Conservation (phyloP, 257 asterid species). For the Anisodus tanguticus region DNA sequence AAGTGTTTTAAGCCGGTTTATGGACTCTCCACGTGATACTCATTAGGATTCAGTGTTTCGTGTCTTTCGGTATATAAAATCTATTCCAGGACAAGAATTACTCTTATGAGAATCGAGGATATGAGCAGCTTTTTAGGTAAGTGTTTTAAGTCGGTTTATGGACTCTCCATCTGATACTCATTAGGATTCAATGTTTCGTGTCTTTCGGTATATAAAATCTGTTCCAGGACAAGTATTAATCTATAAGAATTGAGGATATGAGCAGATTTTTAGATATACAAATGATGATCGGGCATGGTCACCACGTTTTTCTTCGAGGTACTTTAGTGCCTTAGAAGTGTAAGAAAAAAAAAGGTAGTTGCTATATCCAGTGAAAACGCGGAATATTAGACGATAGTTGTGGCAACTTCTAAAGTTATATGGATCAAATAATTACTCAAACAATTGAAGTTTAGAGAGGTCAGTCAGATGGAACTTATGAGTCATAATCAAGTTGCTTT, state of each 20-base stretch:
- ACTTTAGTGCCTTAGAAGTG: not conserved
- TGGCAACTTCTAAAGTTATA: not conserved
- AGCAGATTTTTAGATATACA: not conserved
- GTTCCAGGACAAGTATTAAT: not conserved
- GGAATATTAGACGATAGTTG: not conserved
- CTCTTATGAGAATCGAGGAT: not conserved
- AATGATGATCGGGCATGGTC: not conserved
- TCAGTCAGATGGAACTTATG: not conserved
- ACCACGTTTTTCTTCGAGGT: not conserved
- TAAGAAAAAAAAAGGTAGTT: not conserved
- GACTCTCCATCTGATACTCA: not conserved
- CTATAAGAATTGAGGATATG: not conserved
- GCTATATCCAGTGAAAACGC: not conserved
- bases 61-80: not conserved
- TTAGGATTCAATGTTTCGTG: not conserved
- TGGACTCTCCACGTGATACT: not conserved
- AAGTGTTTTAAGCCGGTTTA: not conserved
- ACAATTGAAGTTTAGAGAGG: not conserved
- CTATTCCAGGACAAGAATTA: not conserved
- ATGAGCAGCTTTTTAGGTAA: not conserved
- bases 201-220: not conserved
- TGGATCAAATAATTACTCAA: not conserved
- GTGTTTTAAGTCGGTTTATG: not conserved
- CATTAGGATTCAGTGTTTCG: not conserved
- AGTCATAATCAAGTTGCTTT: not conserved